phyloP scores from a whole-genome alignment of 73 alveolate species.

The Effrenium voratum region DNA sequence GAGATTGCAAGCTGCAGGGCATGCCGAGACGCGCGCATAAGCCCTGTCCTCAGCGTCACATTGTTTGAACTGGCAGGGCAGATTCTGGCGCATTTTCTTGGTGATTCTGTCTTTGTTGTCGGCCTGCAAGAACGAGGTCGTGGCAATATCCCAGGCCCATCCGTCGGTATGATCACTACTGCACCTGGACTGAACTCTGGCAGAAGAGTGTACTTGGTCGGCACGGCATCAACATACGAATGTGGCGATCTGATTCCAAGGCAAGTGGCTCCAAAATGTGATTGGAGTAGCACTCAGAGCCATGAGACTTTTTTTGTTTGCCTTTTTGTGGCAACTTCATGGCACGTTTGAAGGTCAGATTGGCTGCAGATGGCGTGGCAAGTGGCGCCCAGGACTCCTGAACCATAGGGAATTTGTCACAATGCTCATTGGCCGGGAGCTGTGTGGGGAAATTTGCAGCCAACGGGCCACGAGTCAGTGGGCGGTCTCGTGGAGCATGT shows the following conservation, averaged over 20 bases:
- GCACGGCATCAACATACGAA: no score
- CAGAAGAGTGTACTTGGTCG: no score
- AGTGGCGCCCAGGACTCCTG: not conserved
- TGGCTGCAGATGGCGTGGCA: no score
- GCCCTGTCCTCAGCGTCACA: not conserved
- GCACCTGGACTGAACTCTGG: not conserved
- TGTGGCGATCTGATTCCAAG: no score
- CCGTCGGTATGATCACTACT: not conserved
- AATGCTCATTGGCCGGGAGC: constrained; percentile 14
- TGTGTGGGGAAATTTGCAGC: not conserved
- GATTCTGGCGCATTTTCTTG: no score
- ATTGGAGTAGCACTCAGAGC: not conserved
- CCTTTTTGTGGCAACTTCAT: no score
- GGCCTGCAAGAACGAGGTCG: no score
- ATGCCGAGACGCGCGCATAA: constrained; percentile 30
- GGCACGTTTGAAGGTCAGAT: no score
- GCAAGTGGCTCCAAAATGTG: constrained; percentile 2
- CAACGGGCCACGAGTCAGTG: not conserved
- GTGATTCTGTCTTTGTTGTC: no score
- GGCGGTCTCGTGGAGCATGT: not conserved
- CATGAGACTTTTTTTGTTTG: no score
- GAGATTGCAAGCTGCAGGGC: no score
- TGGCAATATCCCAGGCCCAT: constrained; percentile 8
- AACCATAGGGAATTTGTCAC: constrained; percentile 1
- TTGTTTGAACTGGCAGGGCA: no score